Conservation (phyloP, 495 filamentous ascomycete species). For the Aspergillus avenaceus region DNA sequence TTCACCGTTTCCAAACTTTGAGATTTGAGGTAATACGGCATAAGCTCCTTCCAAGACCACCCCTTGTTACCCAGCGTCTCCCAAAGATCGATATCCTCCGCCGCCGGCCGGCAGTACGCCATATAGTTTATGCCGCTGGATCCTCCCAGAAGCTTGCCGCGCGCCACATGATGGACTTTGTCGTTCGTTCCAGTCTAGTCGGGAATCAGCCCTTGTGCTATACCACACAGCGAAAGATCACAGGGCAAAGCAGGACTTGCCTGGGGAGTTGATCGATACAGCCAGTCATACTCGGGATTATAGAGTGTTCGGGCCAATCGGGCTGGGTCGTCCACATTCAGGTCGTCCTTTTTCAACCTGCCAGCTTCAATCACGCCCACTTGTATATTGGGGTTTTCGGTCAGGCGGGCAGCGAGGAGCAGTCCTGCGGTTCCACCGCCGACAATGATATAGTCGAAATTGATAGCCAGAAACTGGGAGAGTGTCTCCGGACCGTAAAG, state of each 20-base stretch:
- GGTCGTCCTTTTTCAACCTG: background rate
- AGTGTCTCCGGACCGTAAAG: too few species aligned
- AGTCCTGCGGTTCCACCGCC: constrained; percentile 40
- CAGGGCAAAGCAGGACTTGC: background rate
- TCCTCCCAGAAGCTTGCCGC: constrained; percentile 16
- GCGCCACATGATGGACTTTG: constrained; percentile 9
- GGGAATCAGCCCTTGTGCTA: background rate
- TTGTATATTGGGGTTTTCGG: constrained; percentile 20
- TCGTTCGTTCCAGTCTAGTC: constrained; percentile 1
- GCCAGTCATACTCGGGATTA: constrained; percentile 23
- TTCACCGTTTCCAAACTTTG: constrained; percentile 4
- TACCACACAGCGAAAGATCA: background rate
- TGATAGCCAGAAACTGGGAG: too few species aligned
- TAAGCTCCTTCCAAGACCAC: constrained; percentile 40
- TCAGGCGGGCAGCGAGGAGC: constrained; percentile 35
- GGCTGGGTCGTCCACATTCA: constrained; percentile 3
- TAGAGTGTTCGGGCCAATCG: constrained; percentile 4
- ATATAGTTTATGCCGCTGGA: constrained; percentile 21
- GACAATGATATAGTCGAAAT: constrained; percentile 32
- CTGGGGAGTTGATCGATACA: constrained; percentile 15
- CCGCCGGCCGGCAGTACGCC: constrained; percentile 27
- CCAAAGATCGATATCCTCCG: constrained; percentile 39
- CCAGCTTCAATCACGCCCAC: constrained; percentile 19
- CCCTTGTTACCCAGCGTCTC: constrained; percentile 36
- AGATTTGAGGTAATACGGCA: constrained; percentile 34